A percentile compares a stretch with the other conserved stretches of the same genome.
phyloP scores from a whole-genome alignment of 495 filamentous ascomycete species.

The Talaromyces wortmannii region DNA sequence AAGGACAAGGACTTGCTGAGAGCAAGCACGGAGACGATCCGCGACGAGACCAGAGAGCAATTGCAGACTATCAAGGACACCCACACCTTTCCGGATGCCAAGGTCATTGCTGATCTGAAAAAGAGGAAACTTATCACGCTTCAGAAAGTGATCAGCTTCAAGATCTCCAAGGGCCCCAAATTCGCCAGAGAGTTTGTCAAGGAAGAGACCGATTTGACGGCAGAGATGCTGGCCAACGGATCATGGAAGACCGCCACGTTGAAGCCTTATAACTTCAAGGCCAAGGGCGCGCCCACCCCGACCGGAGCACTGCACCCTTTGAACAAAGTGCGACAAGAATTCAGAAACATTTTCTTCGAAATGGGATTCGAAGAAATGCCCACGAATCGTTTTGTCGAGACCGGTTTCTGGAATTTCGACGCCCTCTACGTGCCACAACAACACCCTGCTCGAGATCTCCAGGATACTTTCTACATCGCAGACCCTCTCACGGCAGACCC shows the following conservation, averaged over 20 bases:
- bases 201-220: slow-evolving; percentile 92
- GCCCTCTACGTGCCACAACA: slow-evolving; percentile 96
- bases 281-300: slow-evolving; percentile 69
- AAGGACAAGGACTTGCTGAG: slow-evolving; percentile 69
- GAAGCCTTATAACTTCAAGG: slow-evolving; percentile 97
- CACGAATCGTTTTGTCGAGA: slow-evolving; percentile 73
- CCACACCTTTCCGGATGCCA: slow-evolving; percentile 59
- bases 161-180: slow-evolving; percentile 76
- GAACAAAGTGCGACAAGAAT: slow-evolving; percentile 90
- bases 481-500: slow-evolving; percentile 72
- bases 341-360: slow-evolving; percentile 96
- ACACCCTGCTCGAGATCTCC: slow-evolving; percentile 90
- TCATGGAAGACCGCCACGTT: slow-evolving; percentile 71
- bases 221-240: slow-evolving; percentile 74
- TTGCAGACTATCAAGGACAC: slow-evolving; percentile 63
- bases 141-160: slow-evolving; percentile 80
- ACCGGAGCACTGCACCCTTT: slow-evolving; percentile 89
- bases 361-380: slow-evolving; percentile 47
- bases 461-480: slow-evolving; percentile 97
- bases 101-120: slow-evolving; percentile 70
- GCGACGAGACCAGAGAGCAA: slow-evolving; percentile 70
- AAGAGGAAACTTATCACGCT: slow-evolving; percentile 80
- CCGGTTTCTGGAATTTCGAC: slow-evolving; percentile 98
- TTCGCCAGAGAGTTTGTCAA: slow-evolving; percentile 78
- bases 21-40: slow-evolving; percentile 56